phyloP scores from a whole-genome alignment of 805 yeast genomes.

The Candida ascalaphidarum region DNA sequence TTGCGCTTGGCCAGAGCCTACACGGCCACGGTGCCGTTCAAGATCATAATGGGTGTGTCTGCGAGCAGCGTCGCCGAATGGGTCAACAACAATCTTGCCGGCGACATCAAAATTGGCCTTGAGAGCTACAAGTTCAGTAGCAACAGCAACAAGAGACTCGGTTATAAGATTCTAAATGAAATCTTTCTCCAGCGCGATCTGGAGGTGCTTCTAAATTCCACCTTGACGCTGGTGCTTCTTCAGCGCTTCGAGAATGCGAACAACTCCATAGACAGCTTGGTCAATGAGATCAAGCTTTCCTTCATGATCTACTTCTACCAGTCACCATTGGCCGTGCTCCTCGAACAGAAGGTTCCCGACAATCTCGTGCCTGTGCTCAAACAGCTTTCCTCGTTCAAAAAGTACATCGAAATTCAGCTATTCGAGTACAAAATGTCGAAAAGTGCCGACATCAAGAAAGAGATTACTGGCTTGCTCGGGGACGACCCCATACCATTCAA shows the following conservation, averaged over 20 bases:
- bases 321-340: conserved; percentile 22
- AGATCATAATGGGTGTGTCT: conserved; percentile 28
- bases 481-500: conserved; percentile 7
- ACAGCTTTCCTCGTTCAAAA: conserved; percentile 29
- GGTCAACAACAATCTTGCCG: conserved; percentile 24
- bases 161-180: conserved; percentile 23
- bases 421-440: conserved; percentile 1
- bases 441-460: conserved; percentile 1
- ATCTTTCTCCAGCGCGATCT: conserved; percentile 19
- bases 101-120: conserved; percentile 18
- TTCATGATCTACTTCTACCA: conserved; percentile 34
- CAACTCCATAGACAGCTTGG: conserved; percentile 31
- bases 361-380: conserved; percentile 16
- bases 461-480: conserved; percentile 9
- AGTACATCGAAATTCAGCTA: conserved; percentile 17
- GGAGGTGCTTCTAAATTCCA: conserved; percentile 15
- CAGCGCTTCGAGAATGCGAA: conserved; percentile 28
- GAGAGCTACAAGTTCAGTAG: conserved; percentile 23
- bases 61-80: conserved; percentile 26
- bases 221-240: conserved; percentile 17
- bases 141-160: conserved; percentile 23
- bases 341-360: conserved; percentile 4
- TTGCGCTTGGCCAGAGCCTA: conserved; percentile 21
- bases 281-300: conserved; percentile 26
- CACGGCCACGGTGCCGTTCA: conserved; percentile 17